phyloP scores from a whole-genome alignment of 257 asterid species.

The Lycium ferocissimum region DNA sequence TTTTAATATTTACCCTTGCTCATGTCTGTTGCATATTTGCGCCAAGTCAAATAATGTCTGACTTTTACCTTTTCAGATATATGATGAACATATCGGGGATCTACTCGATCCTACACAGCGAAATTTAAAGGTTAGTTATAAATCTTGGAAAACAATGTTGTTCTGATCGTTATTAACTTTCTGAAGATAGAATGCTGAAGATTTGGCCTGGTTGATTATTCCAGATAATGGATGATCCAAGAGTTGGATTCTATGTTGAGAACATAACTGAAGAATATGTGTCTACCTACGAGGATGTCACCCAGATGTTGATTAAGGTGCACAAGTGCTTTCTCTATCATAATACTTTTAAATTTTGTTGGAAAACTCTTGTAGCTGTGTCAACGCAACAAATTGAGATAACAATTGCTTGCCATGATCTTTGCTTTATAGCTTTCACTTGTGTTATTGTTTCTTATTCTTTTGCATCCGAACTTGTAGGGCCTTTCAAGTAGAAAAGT shows the following conservation, averaged over 20 bases:
- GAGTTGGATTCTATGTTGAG: constrained; percentile 87
- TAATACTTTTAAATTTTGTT: neutral
- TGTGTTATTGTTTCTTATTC: constrained; percentile 4
- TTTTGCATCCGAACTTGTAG: constrained; percentile 45
- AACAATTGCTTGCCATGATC: neutral
- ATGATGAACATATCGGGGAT: constrained; percentile 88
- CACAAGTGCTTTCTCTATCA: neutral
- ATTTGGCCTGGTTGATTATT: constrained; percentile 27
- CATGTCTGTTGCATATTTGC: neutral
- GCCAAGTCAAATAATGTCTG: neutral
- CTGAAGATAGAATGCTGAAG: constrained; percentile 22
- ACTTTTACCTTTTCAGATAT: constrained; percentile 58
- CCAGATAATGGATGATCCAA: constrained; percentile 85
- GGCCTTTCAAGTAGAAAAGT: constrained; percentile 88
- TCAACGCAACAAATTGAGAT: neutral
- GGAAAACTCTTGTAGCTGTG: neutral
- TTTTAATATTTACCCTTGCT: neutral
- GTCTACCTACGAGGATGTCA: constrained; percentile 77
- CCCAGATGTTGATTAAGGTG: constrained; percentile 88
- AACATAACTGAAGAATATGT: constrained; percentile 92
- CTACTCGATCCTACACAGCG: constrained; percentile 87
- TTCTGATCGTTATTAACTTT: neutral
- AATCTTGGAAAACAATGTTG: neutral
- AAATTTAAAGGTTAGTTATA: constrained; percentile 68
- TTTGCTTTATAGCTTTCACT: neutral